Base-by-base conservation (phyloP, 805 yeast species). In the Yarrowia sp. region DNA sequence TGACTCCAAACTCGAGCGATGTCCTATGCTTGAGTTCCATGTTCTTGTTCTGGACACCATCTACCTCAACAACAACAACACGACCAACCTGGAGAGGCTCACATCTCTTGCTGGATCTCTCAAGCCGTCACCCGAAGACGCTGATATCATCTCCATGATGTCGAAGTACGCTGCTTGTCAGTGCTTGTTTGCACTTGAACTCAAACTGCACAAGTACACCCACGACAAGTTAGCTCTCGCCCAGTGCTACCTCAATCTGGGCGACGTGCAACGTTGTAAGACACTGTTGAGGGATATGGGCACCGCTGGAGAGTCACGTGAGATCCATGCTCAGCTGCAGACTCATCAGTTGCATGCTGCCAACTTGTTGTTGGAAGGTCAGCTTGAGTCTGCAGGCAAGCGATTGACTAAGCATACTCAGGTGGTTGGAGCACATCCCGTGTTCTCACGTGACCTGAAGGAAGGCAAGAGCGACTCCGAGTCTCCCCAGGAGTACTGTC, bases 181-280 rank as follows among this genome's bases (percentile, higher is more conserved):
- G 31, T 11, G 22, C 1, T 22, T 41, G 31, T 31, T 14, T 7
- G 39, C 61, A 6, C 38, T 55, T 11, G 61, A 55, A 15, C 31
- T 55, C 17, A 39, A 55, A 22, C 17, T 55, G 31, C 61, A 55
- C 18, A 55, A 41, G 10, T 28, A 14, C n/a, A n/a, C 36, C 13
- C 7, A 10, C 15, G 47, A 55, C 38, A 55, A 22, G 13, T 8
- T 41, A 3, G 36, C 47, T 7, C 61, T 39, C 4, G 61, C 61
- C 4, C 61, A 55, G 15, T 55, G 61, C 38, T 41, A 55, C 61
- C 38, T 55, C 10, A 31, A 55, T 7, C 47, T 55, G 10, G 61
- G 61, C 15, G 61, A 55, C 47, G 44, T 39, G 3, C 61, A 55
- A n/a, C 31, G 42, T n/a, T 39, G 47, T 28, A 55, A 36, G 43